Conservation (phyloP, 2,329 filamentous ascomycete species). For the Teratosphaeria zuluensis region DNA sequence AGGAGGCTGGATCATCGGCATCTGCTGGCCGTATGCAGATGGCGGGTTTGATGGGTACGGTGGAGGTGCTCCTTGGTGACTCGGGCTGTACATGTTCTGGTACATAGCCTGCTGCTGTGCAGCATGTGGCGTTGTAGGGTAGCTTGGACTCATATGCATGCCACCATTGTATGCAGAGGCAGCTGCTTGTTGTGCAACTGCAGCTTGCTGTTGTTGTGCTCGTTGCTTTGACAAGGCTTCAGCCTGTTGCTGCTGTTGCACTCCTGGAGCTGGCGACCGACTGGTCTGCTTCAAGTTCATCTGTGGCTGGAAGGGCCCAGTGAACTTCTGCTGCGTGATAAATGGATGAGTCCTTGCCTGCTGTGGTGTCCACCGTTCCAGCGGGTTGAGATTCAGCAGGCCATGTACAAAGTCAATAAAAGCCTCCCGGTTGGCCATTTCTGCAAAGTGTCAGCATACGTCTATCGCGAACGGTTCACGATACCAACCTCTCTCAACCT, state of each 20-base stretch:
- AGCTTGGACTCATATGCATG: conserved; percentile 29
- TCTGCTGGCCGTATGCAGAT: conserved; percentile 57
- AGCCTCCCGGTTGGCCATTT: conserved; percentile 95
- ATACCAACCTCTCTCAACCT: conserved; percentile 81
- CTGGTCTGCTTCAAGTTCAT: conserved; percentile 92
- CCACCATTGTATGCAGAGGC: conserved; percentile 15
- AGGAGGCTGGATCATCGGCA: conserved; percentile 55
- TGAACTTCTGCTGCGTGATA: conserved; percentile 97
- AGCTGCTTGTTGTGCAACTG: conserved; percentile 27
- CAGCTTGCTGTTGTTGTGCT: conserved; percentile 42
- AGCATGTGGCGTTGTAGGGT: conserved; percentile 28
- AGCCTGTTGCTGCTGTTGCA: conserved; percentile 90
- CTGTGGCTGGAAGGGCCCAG: conserved; percentile 87
- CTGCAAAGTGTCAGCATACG: conserved; percentile 39
- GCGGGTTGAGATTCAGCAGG: conserved; percentile 82
- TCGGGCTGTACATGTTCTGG: conserved; percentile 56
- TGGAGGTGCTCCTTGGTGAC: conserved; percentile 62
- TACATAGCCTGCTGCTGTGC: conserved; percentile 58
- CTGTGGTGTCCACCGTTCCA: conserved; percentile 95
- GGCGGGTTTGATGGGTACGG: conserved; percentile 66
- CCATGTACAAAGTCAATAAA: conserved; percentile 98
- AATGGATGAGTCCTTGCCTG: conserved; percentile 97
- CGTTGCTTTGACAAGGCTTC: conserved; percentile 90
- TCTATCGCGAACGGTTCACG: not conserved
- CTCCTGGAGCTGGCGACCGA: conserved; percentile 81